These are phyloP conservation scores for Angomonas ambiguus DNA, from an alignment of 208 protist genomes.

Conservation along the genomic window DNA sequence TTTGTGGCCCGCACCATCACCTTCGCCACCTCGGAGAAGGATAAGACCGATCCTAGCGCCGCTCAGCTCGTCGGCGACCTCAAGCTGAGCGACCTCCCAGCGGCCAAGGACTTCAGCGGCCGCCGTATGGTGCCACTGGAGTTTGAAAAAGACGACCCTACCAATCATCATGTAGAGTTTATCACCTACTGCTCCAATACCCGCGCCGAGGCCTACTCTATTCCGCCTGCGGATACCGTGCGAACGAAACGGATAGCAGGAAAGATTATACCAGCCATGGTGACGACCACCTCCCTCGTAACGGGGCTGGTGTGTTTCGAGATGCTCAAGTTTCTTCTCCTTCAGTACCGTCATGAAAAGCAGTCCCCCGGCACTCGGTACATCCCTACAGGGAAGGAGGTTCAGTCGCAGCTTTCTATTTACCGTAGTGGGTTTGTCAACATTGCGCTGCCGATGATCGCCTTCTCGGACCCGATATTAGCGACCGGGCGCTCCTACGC, in stretches of 20 bases:
- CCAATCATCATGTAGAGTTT: slow-evolving; percentile 93
- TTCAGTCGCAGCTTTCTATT: slow-evolving; percentile 45
- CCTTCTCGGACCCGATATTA: slow-evolving; percentile 95
- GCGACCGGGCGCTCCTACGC: slow-evolving; percentile 45
- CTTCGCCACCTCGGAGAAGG: slow-evolving; percentile 73
- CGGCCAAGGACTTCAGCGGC: slow-evolving; percentile 28
- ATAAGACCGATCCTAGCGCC: slow-evolving; percentile 35
- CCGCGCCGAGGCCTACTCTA: slow-evolving; percentile 90
- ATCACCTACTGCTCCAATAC: slow-evolving; percentile 91
- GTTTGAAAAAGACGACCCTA: slow-evolving; percentile 95
- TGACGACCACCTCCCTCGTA: slow-evolving; percentile 99
- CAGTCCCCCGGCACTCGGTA: slow-evolving; percentile 1
- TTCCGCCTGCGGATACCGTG: slow-evolving; percentile 74
- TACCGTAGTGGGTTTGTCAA: slow-evolving; percentile 97
- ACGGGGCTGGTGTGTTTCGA: slow-evolving; percentile 97
- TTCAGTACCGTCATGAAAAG: slow-evolving; percentile 39
- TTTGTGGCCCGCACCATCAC: slow-evolving; percentile 70
- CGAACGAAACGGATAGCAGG: slow-evolving; percentile 92
- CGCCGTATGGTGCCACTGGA: slow-evolving; percentile 52
- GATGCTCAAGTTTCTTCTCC: slow-evolving; percentile 94
- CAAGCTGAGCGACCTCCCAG: slow-evolving; percentile 39
- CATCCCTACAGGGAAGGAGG: slow-evolving; percentile 24
- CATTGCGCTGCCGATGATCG: slow-evolving; percentile 95
- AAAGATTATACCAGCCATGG: slow-evolving; percentile 99
- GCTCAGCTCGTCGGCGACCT: slow-evolving; percentile 32